phyloP scores from a whole-genome alignment of 2,329 filamentous ascomycete genomes.

The Venturia asperata region DNA sequence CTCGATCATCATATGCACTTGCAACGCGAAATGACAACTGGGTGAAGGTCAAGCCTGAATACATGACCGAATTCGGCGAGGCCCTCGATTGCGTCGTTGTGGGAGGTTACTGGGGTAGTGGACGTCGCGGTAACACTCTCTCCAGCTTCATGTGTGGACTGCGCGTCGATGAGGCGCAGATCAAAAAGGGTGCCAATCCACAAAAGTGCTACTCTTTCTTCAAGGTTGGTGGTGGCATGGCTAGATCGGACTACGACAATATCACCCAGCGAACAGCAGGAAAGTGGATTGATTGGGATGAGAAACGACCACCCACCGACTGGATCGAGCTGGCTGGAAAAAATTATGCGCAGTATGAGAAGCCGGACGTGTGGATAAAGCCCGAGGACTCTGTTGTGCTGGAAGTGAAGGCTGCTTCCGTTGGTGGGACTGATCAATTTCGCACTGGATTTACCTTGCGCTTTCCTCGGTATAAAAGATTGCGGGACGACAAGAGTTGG shows the following conservation, averaged over 20 bases:
- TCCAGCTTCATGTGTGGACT: slow-evolving; percentile 90
- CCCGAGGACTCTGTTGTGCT: slow-evolving; percentile 82
- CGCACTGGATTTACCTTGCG: slow-evolving; percentile 69
- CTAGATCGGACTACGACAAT: slow-evolving; percentile 73
- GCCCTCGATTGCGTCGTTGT: slow-evolving; percentile 83
- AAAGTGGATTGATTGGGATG: slow-evolving; percentile 85
- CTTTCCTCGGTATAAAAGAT: slow-evolving; percentile 79
- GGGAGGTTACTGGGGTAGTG: slow-evolving; percentile 88
- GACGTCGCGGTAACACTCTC: slow-evolving; percentile 70
- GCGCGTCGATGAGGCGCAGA: slow-evolving; percentile 62
- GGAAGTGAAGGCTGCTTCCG: slow-evolving; percentile 78
- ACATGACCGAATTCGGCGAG: slow-evolving; percentile 95
- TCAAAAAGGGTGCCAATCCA: slow-evolving; percentile 47
- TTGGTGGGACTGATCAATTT: slow-evolving; percentile 70
- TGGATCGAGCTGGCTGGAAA: slow-evolving; percentile 78
- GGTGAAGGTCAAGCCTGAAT: slow-evolving; percentile 98
- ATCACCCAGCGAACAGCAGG: slow-evolving; percentile 79
- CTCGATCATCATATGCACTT: slow-evolving; percentile 73
- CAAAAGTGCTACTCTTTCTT: slow-evolving; percentile 91
- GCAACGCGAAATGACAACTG: slow-evolving; percentile 92
- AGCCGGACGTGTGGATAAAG: slow-evolving; percentile 87
- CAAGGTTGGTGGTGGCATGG: slow-evolving; percentile 94
- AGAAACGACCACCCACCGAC: slow-evolving; percentile 64
- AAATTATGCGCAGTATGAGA: slow-evolving; percentile 60
- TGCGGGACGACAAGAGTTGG: slow-evolving; percentile 82